These are phyloP conservation scores for Eucalyptus sp. DNA, from an alignment of 345 rosid genomes.

Conservation along the genomic window DNA sequence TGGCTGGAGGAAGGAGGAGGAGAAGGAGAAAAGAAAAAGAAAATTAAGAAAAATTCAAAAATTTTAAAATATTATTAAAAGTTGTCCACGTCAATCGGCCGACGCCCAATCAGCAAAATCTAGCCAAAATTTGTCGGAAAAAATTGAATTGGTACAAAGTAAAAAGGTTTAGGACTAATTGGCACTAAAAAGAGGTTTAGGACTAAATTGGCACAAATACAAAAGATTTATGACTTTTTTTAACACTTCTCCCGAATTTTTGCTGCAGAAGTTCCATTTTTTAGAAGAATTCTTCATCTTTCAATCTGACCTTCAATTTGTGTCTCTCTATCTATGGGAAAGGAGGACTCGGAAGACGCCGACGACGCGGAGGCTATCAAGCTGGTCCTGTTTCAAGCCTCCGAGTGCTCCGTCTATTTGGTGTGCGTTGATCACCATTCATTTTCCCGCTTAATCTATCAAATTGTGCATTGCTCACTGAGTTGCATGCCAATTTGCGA, in stretches of 20 bases:
- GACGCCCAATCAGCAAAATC: accelerated
- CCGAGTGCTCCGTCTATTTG: not conserved
- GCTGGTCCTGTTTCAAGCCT: not conserved
- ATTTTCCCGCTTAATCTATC: too few relatives aligned
- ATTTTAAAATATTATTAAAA: too few relatives aligned
- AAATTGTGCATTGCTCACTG: too few relatives aligned
- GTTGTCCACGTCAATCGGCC: accelerated
- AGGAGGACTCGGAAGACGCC: not conserved
- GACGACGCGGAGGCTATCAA: not conserved
- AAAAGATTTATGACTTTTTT: too few relatives aligned
- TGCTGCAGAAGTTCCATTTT: not conserved
- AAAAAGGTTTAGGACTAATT: too few relatives aligned
- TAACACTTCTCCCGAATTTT: too few relatives aligned
- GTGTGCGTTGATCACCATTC: not conserved
- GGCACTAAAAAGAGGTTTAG: too few relatives aligned
- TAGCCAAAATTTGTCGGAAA: accelerated
- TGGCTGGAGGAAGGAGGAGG: too few relatives aligned
- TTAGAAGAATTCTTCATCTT: not conserved
- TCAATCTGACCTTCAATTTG: not conserved
- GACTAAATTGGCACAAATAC: too few relatives aligned
- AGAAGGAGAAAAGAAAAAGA: accelerated
- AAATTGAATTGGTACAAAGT: accelerated
- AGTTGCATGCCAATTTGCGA: too few relatives aligned
- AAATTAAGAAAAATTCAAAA: accelerated
- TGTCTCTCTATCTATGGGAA: not conserved